Evolutionary conservation across 1,284 basidiomycete species (phyloP).

Genomic region (Pseudozyma sp.): DNA sequence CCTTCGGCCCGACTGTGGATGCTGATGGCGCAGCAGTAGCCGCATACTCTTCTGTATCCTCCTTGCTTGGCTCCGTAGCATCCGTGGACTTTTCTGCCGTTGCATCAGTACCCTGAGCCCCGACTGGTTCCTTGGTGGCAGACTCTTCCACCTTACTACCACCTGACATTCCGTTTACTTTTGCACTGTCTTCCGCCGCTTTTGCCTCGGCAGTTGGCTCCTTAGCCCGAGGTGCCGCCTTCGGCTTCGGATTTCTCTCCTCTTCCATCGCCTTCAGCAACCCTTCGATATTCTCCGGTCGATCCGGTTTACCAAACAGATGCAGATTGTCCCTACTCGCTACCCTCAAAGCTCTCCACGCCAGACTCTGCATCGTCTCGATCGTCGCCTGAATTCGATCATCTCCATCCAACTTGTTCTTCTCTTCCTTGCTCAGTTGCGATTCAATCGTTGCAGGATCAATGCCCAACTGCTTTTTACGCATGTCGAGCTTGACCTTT

Average conservation of each 20-base stretch:
- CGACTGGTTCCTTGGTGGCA: background rate
- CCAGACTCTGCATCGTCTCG: conserved; percentile 54
- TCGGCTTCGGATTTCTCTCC: conserved; percentile 43
- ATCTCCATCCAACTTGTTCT: conserved; percentile 34
- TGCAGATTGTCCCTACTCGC: conserved; percentile 47
- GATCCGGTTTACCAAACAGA: conserved; percentile 44
- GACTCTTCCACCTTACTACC: background rate
- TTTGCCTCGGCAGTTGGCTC: conserved; percentile 2
- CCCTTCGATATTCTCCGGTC: conserved; percentile 48
- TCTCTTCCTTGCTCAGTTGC: conserved; percentile 37
- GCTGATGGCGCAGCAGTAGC: too few relatives aligned
- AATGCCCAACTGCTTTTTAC: conserved; percentile 50
- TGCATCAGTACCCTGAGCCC: background rate
- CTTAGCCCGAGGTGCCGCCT: conserved; percentile 1
- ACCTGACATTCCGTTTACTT: background rate
- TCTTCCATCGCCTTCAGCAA: conserved; percentile 49
- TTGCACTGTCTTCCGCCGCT: background rate
- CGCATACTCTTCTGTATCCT: too few relatives aligned
- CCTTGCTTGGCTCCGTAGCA: background rate
- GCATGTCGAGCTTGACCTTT: conserved; percentile 53
- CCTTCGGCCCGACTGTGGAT: too few relatives aligned
- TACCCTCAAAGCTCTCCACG: conserved; percentile 59
- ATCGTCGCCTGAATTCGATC: conserved; percentile 31
- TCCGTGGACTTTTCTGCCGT: background rate
- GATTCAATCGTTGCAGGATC: conserved; percentile 17